Base-by-base conservation (phyloP, 345 rosid genomes). In the Anacardium occidentale region DNA sequence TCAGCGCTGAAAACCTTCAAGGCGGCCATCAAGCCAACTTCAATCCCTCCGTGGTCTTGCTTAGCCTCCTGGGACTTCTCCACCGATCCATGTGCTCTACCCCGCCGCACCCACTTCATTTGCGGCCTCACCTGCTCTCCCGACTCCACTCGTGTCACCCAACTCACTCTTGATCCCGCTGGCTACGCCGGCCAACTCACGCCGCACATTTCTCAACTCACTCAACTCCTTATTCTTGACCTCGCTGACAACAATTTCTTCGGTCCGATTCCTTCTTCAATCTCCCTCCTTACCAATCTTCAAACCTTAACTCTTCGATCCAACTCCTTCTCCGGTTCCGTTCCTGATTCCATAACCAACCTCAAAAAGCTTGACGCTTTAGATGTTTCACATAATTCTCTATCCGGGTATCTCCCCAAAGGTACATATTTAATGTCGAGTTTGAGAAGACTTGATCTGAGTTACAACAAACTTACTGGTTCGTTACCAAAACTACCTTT, bases 151-250 rank as follows among this genome's bases (percentile, higher is more conserved):
- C 84, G 89, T 2, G 81, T 87, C 78, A 84, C 84, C 20, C 83
- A 85, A 70, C 83, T 94, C 80, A 87, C 96, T 55, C 91, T 94
- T 18, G 97, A 94, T 74, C 83, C 98, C 4, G 88, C 81, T 18
- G 92, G 92, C 22, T 94, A 94, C 82, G 83, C 95, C 5, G 97
- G 97, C 68, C 86, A 55, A 53, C 91, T 94, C 77, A 84, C 82
- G 37, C 97, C 97, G 0, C 82, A 89, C 65, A 37, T 91, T 51
- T 90, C 96, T 54, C 55, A 69, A 0, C 97, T 94, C 76, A 78
- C 90, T 21, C 75, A 73, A 13, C 97, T 94, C 40, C 58, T 78
- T 48, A 62, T 67, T 10, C 92, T 92, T 50, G 97, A 92, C 78
- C 88, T 94, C 68, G 77, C 93, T 18, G 97, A 88, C 14, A 94